phyloP scores from a whole-genome alignment of 1,284 basidiomycete species.

The Cryptococcus sp. region DNA sequence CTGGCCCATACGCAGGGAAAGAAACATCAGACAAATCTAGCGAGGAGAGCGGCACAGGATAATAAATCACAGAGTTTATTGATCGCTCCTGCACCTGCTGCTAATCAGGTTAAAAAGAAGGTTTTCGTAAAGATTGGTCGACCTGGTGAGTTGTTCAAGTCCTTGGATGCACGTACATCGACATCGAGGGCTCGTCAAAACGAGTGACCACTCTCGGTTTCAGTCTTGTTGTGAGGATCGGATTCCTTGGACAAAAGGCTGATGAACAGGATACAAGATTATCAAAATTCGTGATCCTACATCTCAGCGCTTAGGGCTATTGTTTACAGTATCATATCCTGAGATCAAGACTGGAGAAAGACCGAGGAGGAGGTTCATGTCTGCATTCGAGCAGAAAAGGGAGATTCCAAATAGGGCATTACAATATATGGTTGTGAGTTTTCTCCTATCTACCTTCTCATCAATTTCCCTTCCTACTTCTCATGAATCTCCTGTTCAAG shows the following conservation, averaged over 20 bases:
- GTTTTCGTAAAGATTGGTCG: conserved; percentile 96
- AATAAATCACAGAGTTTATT: conserved; percentile 88
- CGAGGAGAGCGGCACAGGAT: conserved; percentile 89
- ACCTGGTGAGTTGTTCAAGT: conserved; percentile 57
- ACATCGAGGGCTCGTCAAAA: too few relatives aligned
- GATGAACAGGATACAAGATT: conserved; percentile 47
- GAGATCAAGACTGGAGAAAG: conserved; percentile 84
- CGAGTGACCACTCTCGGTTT: too few relatives aligned
- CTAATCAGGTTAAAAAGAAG: conserved; percentile 70
- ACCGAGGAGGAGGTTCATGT: conserved; percentile 93
- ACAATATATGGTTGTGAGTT: conserved; percentile 90
- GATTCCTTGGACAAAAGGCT: too few relatives aligned
- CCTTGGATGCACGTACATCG: background rate
- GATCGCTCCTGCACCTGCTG: conserved; percentile 58
- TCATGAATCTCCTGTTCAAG: background rate
- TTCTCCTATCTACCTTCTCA: conserved; percentile 3
- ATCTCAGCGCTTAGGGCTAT: conserved; percentile 66
- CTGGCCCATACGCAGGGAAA: conserved; percentile 99
- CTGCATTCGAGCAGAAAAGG: conserved; percentile 93
- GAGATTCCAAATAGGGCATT: conserved; percentile 93
- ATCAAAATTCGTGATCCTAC: conserved; percentile 53
- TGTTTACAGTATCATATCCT: conserved; percentile 94
- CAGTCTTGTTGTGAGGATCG: conserved; percentile 52
- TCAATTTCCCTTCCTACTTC: background rate
- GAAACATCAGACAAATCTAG: conserved; percentile 98